Evolutionary conservation across 805 yeast species (phyloP).

Genomic region (Ogataea corticis): DNA sequence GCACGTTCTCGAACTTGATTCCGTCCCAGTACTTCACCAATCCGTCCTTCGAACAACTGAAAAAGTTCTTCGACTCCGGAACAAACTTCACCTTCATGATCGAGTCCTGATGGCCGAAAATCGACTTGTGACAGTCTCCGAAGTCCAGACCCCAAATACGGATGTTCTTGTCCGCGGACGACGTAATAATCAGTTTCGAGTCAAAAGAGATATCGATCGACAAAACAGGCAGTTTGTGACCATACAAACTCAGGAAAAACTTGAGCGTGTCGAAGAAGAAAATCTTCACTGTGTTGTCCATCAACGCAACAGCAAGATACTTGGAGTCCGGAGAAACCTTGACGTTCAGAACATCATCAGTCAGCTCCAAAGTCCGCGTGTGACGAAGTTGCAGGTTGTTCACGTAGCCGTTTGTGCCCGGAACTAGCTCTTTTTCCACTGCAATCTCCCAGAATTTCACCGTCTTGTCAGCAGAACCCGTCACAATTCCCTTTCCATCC

Average conservation of each 20-base stretch:
- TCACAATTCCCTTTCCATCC: slow-evolving; percentile 80
- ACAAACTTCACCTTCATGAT: slow-evolving; percentile 85
- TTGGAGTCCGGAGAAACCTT: slow-evolving; percentile 78
- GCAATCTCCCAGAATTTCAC: slow-evolving; percentile 88
- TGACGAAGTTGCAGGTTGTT: slow-evolving; percentile 65
- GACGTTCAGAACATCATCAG: slow-evolving; percentile 82
- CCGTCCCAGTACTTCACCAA: slow-evolving; percentile 97
- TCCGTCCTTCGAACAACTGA: slow-evolving; percentile 88
- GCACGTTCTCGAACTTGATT: slow-evolving; percentile 91
- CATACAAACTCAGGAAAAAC: slow-evolving; percentile 85
- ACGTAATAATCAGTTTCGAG: slow-evolving; percentile 82
- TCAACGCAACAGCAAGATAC: slow-evolving; percentile 76
- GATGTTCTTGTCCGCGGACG: slow-evolving; percentile 96
- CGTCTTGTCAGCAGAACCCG: slow-evolving; percentile 92
- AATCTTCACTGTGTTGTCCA: slow-evolving; percentile 95
- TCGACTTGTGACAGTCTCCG: slow-evolving; percentile 97
- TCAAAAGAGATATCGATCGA: slow-evolving; percentile 90
- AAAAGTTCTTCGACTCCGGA: slow-evolving; percentile 85
- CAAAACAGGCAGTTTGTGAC: slow-evolving; percentile 94
- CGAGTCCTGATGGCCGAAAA: slow-evolving; percentile 96
- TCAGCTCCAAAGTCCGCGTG: slow-evolving; percentile 77
- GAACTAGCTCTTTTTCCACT: slow-evolving; percentile 64
- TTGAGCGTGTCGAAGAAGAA: slow-evolving; percentile 85
- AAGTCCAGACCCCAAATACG: slow-evolving; percentile 98
- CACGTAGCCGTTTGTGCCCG: slow-evolving; percentile 59